Conservation (phyloP, 768 basidiomycete genomes). For the Hygrophoropsis aurantiaca region DNA sequence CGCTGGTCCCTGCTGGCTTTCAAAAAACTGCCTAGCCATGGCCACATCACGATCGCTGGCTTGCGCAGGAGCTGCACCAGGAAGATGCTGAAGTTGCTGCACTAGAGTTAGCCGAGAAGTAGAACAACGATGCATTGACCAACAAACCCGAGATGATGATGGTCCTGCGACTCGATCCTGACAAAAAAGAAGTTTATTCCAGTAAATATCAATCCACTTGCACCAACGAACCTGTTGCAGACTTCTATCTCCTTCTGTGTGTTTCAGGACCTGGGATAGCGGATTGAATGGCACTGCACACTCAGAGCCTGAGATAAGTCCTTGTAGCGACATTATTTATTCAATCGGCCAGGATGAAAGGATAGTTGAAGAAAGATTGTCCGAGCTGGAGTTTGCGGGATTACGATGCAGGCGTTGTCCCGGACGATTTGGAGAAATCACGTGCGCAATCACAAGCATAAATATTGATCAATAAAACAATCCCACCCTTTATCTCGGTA, state of each 20-base stretch:
- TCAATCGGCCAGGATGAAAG: neutral
- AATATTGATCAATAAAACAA: too few relatives aligned
- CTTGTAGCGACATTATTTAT: conserved; percentile 68
- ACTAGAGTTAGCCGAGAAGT: neutral
- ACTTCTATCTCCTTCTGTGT: conserved; percentile 85
- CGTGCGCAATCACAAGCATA: too few relatives aligned
- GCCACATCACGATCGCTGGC: conserved; percentile 67
- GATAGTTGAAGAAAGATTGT: too few relatives aligned
- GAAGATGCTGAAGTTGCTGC: conserved; percentile 71
- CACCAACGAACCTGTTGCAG: conserved; percentile 68
- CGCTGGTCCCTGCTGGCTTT: conserved; percentile 36
- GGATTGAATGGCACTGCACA: conserved; percentile 86
- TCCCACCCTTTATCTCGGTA: too few relatives aligned
- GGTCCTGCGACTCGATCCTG: conserved; percentile 77
- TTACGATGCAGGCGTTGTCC: too few relatives aligned
- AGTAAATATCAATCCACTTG: conserved; percentile 2
- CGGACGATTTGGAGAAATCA: too few relatives aligned
- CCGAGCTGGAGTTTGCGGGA: too few relatives aligned
- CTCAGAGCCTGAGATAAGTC: conserved; percentile 85
- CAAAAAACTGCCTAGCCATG: conserved; percentile 81
- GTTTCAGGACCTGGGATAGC: conserved; percentile 84
- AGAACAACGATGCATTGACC: too few relatives aligned
- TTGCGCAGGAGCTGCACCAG: conserved; percentile 48
- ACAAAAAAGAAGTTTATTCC: neutral
- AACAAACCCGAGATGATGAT: conserved; percentile 65